These are phyloP conservation scores for Dendrostoma leiphaemia DNA, from an alignment of 2,329 filamentous ascomycete genomes.

Conservation along the genomic window DNA sequence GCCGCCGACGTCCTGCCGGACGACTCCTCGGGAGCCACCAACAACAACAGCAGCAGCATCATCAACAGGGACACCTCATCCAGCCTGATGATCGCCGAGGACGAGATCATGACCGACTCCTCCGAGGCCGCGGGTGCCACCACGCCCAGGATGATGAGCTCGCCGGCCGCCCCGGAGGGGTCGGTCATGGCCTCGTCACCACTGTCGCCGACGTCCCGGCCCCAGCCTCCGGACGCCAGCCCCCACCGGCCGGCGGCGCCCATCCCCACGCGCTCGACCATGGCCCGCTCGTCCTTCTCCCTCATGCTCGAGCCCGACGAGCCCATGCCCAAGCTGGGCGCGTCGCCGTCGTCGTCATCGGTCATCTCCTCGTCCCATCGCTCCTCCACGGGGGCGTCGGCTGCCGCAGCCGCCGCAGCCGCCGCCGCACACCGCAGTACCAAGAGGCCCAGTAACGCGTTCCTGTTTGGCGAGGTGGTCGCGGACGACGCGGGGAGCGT, in stretches of 20 bases:
- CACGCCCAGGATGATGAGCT: conserved; percentile 8
- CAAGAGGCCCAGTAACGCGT: conserved; percentile 55
- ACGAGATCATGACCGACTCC: conserved; percentile 18
- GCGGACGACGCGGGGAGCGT: conserved; percentile 32
- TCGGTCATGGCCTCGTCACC: conserved; percentile 1
- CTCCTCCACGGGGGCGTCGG: too few species aligned
- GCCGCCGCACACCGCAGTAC: conserved; percentile 42
- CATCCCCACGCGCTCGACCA: conserved; percentile 62
- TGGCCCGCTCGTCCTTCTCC: conserved; percentile 74
- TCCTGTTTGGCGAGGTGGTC: conserved; percentile 56
- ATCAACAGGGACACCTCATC: conserved; percentile 13
- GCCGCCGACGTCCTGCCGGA: background rate
- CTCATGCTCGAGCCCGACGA: conserved; percentile 66
- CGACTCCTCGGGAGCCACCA: background rate
- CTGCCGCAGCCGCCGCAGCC: conserved; percentile 25
- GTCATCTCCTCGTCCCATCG: background rate
- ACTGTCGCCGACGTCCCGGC: background rate
- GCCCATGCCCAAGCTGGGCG: conserved; percentile 21
- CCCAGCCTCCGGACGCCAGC: background rate
- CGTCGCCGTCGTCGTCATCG: conserved; percentile 19
- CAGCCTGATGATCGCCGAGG: conserved; percentile 12
- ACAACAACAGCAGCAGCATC: background rate
- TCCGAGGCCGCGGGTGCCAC: conserved; percentile 9
- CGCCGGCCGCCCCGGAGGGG: background rate
- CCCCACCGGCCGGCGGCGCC: conserved; percentile 34